phyloP scores from a whole-genome alignment of 768 basidiomycete genomes.

The Auricularia auricula-judae region DNA sequence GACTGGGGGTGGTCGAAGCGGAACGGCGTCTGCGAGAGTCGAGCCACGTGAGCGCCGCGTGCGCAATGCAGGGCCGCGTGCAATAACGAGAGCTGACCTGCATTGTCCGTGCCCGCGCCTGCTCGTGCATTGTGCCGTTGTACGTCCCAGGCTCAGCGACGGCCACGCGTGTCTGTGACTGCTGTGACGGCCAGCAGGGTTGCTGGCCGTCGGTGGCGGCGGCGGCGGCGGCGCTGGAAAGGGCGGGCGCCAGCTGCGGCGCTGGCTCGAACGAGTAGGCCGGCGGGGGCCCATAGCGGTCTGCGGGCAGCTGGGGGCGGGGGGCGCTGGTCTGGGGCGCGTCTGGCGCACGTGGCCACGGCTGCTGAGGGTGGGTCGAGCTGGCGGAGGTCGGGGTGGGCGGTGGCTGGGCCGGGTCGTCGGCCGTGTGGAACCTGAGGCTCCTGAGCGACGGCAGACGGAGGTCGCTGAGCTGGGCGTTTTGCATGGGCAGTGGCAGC shows the following conservation, averaged over 20 bases:
- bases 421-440: background rate
- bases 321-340: background rate
- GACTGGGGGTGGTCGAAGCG: background rate
- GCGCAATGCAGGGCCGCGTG: too few species aligned
- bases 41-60: too few species aligned
- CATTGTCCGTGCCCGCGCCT: too few species aligned
- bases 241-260: background rate
- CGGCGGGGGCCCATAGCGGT: background rate
- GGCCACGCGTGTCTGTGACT: too few species aligned
- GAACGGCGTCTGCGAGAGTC: background rate
- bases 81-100: too few species aligned
- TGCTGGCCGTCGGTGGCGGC: background rate
- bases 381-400: background rate
- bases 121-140: too few species aligned
- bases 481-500: background rate
- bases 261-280: background rate
- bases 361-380: background rate
- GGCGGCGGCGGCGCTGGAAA: background rate
- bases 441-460: background rate
- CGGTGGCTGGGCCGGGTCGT: background rate
- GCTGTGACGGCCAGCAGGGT: background rate
- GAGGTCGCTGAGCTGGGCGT: background rate
- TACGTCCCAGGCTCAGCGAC: too few species aligned
- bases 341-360: background rate
- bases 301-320: background rate